Conservation (phyloP, 345 rosid genomes). For the Moricandia moricandioides region DNA sequence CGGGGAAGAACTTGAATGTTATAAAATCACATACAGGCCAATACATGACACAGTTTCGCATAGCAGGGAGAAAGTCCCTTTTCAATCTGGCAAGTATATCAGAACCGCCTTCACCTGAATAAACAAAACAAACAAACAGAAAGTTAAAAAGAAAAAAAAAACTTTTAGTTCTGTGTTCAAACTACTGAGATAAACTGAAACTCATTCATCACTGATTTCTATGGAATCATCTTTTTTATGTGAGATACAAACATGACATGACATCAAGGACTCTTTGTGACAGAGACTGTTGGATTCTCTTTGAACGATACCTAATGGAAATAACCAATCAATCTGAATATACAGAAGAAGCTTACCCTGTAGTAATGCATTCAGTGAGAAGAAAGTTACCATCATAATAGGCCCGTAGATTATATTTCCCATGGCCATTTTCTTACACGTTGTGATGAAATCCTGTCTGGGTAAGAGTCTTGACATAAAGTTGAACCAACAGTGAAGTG, state of each 20-base stretch:
- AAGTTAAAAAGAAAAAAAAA: too few species aligned
- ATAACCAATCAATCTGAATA: too few species aligned
- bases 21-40: conserved; percentile 93
- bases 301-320: too few species aligned
- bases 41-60: conserved; percentile 71
- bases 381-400: conserved; percentile 66
- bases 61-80: conserved; percentile 70
- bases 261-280: too few species aligned
- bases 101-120: conserved; percentile 58
- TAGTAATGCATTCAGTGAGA: conserved; percentile 61
- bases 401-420: conserved; percentile 80
- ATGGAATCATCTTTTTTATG: too few species aligned
- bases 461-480: conserved; percentile 69
- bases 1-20: conserved; percentile 74
- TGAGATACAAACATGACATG: too few species aligned
- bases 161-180: neutral
- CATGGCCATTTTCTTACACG: conserved; percentile 77
- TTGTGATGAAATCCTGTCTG: conserved; percentile 58
- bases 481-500: conserved; percentile 80
- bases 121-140: neutral
- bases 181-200: too few species aligned
- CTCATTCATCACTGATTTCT: too few species aligned
- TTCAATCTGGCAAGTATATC: conserved; percentile 69
- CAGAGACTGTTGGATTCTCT: too few species aligned
- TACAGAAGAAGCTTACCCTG: conserved; percentile 49